phyloP scores from a whole-genome alignment of 805 yeast genomes.

The Metschnikowia matae region DNA sequence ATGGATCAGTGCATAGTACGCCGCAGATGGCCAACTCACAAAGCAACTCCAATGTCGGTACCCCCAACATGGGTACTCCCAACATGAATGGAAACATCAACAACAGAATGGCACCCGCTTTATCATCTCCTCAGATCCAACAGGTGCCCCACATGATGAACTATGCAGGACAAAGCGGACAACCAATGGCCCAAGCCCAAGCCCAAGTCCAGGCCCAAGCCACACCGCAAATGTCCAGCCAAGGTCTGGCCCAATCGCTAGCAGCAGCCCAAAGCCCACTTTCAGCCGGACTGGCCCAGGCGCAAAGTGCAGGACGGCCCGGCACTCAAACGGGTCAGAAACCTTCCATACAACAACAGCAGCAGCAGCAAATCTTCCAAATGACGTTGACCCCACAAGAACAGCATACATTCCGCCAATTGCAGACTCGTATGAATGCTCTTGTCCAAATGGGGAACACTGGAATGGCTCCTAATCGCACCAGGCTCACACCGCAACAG shows the following conservation, averaged over 20 bases:
- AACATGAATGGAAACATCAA: slow-evolving; percentile 6
- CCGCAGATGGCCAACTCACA: slow-evolving; percentile 14
- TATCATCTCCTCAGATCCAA: slow-evolving; percentile 15
- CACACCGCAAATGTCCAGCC: background rate
- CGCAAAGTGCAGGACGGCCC: slow-evolving; percentile 6
- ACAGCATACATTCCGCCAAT: slow-evolving; percentile 38
- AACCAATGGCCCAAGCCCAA: background rate
- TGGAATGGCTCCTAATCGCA: slow-evolving; percentile 42
- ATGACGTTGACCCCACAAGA: slow-evolving; percentile 38
- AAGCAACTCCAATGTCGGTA: slow-evolving; percentile 13
- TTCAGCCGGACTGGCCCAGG: background rate
- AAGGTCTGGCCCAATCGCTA: slow-evolving; percentile 1
- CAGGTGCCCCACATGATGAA: slow-evolving; percentile 8
- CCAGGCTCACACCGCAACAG: slow-evolving; percentile 39
- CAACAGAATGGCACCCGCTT: slow-evolving; percentile 10
- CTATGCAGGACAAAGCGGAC: slow-evolving; percentile 1
- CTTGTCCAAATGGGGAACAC: slow-evolving; percentile 41
- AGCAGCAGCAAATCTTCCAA: slow-evolving; percentile 45
- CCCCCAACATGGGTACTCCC: slow-evolving; percentile 12
- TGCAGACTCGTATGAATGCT: slow-evolving; percentile 37
- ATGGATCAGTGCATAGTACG: slow-evolving; percentile 6
- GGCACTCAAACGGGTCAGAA: slow-evolving; percentile 15
- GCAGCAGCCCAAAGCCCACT: background rate
- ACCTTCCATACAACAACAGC: slow-evolving; percentile 36
- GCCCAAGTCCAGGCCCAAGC: background rate